A percentile compares a stretch with the other conserved stretches of the same genome.
These are phyloP conservation scores for Aspergillus fijiensis DNA, from an alignment of 2,329 filamentous ascomycete genomes.

Conservation along the genomic window DNA sequence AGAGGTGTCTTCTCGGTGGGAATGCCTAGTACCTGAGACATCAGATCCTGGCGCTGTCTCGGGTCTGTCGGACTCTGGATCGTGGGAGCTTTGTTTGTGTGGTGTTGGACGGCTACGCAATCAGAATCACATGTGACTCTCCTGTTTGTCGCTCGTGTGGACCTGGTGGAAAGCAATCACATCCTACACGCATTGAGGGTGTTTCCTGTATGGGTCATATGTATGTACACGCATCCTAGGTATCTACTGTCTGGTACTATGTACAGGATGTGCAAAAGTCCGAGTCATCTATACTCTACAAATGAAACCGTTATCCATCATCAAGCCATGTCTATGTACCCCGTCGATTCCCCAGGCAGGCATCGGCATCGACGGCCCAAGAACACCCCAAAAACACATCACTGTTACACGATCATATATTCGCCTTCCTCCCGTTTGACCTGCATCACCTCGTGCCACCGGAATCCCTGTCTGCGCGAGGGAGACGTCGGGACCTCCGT, in stretches of 20 bases:
- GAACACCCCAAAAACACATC: not conserved
- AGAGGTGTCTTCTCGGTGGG: not conserved
- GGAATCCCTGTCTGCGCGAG: conserved; percentile 30
- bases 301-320: not conserved
- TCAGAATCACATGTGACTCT: not conserved
- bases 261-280: too few relatives aligned
- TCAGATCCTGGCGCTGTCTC: not conserved
- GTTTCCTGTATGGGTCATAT: not conserved
- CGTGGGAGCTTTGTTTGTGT: not conserved
- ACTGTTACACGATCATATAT: conserved; percentile 39
- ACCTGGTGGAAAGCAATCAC: not conserved
- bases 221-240: not conserved
- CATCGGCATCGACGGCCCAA: not conserved
- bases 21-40: not conserved
- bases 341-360: not conserved
- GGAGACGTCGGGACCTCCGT: not conserved
- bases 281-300: not conserved
- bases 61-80: not conserved
- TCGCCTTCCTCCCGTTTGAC: conserved; percentile 38
- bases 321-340: not conserved
- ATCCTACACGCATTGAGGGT: not conserved
- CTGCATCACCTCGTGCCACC: conserved; percentile 40
- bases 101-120: not conserved
- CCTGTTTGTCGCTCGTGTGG: not conserved
- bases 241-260: too few relatives aligned